Evolutionary conservation across 305 asterid genomes (phyloP).

Genomic region (Stenogyne calaminthoides): DNA sequence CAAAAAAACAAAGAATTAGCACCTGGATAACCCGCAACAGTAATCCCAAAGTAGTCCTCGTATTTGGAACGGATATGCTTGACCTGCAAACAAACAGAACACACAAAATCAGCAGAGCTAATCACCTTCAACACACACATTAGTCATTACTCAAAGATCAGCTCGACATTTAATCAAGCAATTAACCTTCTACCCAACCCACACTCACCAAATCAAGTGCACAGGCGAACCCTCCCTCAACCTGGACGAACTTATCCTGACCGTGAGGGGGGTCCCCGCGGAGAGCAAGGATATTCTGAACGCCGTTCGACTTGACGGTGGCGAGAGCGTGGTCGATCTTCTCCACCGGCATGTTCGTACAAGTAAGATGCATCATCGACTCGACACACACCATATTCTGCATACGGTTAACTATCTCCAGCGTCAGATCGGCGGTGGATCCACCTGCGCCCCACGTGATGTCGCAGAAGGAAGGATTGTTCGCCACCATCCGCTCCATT

Average conservation of each 20-base stretch:
- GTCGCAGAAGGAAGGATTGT: constrained; percentile 87
- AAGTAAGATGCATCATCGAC: constrained; percentile 97
- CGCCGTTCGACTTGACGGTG: constrained; percentile 73
- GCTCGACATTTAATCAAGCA: neutral
- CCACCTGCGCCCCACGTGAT: constrained; percentile 99
- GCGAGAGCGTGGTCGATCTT: constrained; percentile 88
- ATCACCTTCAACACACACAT: constrained; percentile 14
- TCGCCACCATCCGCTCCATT: constrained; percentile 97
- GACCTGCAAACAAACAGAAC: constrained; percentile 60
- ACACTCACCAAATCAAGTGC: constrained; percentile 87
- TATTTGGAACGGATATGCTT: constrained; percentile 77
- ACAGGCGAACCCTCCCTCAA: constrained; percentile 92
- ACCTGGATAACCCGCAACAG: constrained; percentile 99
- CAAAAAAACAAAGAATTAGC: constrained; percentile 4
- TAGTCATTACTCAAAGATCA: constrained; percentile 16
- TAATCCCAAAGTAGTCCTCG: constrained; percentile 88
- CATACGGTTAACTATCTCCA: constrained; percentile 93
- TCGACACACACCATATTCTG: constrained; percentile 98
- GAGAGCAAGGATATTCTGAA: constrained; percentile 92
- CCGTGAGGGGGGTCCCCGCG: constrained; percentile 99
- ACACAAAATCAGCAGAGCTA: constrained; percentile 21
- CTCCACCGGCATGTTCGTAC: constrained; percentile 97
- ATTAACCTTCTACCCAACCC: neutral
- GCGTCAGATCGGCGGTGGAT: constrained; percentile 93
- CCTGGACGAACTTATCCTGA: constrained; percentile 94